These are phyloP conservation scores for Trichoderma koningiopsis DNA, from an alignment of 2,329 filamentous ascomycete genomes.

Conservation along the genomic window DNA sequence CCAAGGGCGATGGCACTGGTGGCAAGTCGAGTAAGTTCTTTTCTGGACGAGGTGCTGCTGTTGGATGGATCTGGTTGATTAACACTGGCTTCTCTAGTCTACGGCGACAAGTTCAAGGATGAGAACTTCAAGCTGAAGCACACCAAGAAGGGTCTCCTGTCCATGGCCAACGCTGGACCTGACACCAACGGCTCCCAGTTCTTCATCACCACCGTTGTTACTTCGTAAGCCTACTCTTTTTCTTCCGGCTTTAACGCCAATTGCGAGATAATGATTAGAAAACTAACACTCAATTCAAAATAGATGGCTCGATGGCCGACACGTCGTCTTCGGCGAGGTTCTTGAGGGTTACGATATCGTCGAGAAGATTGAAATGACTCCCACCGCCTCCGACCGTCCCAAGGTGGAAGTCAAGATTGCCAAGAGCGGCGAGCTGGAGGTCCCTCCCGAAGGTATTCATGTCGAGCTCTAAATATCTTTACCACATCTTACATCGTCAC, in stretches of 20 bases:
- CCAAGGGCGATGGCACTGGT: constrained; percentile 77
- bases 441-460: constrained; percentile 90
- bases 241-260: neutral
- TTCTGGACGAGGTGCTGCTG: neutral
- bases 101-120: constrained; percentile 79
- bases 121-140: constrained; percentile 97
- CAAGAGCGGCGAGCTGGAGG: constrained; percentile 81
- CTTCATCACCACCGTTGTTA: constrained; percentile 85
- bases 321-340: constrained; percentile 89
- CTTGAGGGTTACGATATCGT: constrained; percentile 83
- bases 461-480: constrained; percentile 70
- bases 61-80: neutral
- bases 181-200: constrained; percentile 90
- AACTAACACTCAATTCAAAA: constrained; percentile 15
- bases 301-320: constrained; percentile 79
- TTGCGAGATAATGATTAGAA: constrained; percentile 9
- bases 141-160: constrained; percentile 79
- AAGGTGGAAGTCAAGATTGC: constrained; percentile 69
- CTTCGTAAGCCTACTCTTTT: constrained; percentile 56
- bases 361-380: constrained; percentile 73
- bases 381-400: constrained; percentile 71
- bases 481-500: constrained; percentile 28
- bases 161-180: constrained; percentile 83
- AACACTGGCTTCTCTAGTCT: constrained; percentile 55
- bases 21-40: constrained; percentile 74